Percentiles rank a stretch among this genome's conserved stretches.
phyloP scores from a whole-genome alignment of 805 yeast genomes.

The Wickerhamiella domercqiae region DNA sequence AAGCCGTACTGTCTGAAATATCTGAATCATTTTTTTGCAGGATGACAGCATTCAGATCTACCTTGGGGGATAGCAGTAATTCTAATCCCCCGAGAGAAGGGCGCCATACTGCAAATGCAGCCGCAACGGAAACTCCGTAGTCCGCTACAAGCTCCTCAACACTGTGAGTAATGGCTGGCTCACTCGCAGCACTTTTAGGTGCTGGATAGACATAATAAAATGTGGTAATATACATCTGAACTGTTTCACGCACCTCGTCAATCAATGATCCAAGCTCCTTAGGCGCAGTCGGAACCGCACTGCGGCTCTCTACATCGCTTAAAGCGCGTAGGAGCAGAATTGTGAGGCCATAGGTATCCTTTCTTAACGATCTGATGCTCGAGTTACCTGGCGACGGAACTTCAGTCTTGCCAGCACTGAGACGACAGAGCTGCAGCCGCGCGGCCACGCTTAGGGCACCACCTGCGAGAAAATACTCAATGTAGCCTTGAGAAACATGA shows the following conservation, averaged over 20 bases:
- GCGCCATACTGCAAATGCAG: slow-evolving; percentile 1
- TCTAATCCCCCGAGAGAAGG: not conserved
- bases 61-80: not conserved
- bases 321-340: too few species aligned
- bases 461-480: not conserved
- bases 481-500: not conserved
- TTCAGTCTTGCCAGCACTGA: too few species aligned
- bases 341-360: too few species aligned
- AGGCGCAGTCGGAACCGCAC: not conserved
- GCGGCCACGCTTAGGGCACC: not conserved
- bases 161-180: not conserved
- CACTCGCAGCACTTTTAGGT: not conserved
- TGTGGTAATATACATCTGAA: not conserved
- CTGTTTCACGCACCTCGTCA: slow-evolving; percentile 1
- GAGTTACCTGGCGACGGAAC: too few species aligned
- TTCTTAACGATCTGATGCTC: too few species aligned
- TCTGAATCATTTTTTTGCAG: not conserved
- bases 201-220: not conserved
- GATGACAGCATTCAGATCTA: not conserved
- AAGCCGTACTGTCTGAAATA: not conserved
- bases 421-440: not conserved
- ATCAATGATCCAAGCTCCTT: not conserved
- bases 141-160: not conserved
- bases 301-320: too few species aligned
- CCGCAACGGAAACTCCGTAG: not conserved